Evolutionary conservation across 192 early-diverging fungal species (phyloP), one percentile per base, ranked within the genome.

Genomic region (Umbelopsis vinacea): DNA sequence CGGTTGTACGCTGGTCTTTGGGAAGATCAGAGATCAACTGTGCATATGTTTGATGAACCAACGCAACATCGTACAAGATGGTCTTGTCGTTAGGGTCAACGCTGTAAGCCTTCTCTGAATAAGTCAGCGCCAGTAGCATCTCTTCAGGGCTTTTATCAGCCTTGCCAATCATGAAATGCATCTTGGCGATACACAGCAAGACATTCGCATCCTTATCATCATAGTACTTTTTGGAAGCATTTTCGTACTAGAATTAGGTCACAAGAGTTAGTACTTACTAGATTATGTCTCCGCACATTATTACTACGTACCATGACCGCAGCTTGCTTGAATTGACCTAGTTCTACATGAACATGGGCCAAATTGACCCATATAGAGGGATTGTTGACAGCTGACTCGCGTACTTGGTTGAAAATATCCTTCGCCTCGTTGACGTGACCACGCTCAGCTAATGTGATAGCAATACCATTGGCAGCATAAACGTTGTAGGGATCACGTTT

Each of bases 391-490:
- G 82, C 72, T 2, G 82, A 70, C 48, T 85, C 82, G 23, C 80
- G 78, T 19, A 83, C 74, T 74, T 83, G 84, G 33, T 81, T 87
- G 74, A 95, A 93, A 7, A 92, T 73, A 15, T 83, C 84, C 0
- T 84, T 76, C 0, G 95, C 94, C 10, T 91, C 89, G 6, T 79
- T 71, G 10, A 85, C 73, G 37, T 80, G 72, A 0, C 88, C 90
- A 15, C 80, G 81, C 73, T 95, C 94, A 66, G 92, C 94, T 68
- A 96, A 74, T 6, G 90, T 86, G 53, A 97, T 94, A 6, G 92
- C 95, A 37, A 95, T 82, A 21, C 97, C 97, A 52, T 94, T 90
- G 0, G 92, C 92, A 1, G 95, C 97, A 40, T 92, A 90, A 0
- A 89, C 84, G 71, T 94, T 95, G 57, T 72, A 76, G 9, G 79